Evolutionary conservation across 1,284 basidiomycete genomes (phyloP), one percentile per base, ranked within the genome.

Genomic region (Vanrija pseudolonga): DNA sequence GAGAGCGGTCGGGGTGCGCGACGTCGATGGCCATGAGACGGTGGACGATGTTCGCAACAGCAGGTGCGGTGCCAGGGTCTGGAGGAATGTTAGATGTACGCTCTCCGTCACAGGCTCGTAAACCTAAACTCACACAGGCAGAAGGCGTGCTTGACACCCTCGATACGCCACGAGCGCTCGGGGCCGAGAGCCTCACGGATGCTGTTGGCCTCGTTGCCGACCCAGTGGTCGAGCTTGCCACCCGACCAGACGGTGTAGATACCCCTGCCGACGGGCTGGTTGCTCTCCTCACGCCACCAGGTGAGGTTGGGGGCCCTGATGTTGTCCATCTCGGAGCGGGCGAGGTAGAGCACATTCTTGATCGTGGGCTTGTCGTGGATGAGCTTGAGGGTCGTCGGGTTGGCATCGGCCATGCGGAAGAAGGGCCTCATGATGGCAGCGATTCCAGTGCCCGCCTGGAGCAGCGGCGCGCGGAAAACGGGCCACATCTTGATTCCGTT

Each of bases 401-500:
- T 44, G 20, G 57, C 61, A n/a, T 50, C 42, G 20, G 56, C 61
- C 37, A 65, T 64, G 64, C 14, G 72, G 55, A n/a, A 73, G 32
- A 32, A 32, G 32, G 32, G 32, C 14, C 12, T 12, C 12, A 32
- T 1, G 11, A 32, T 12, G 32, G 14, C 7, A 12, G 11, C 32
- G 32, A 50, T 18, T 18, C 24, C 43, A 4, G 72, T 68, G 4
- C 72, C 47, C 19, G 72, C 45, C 4, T 57, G 49, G 15, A 56
- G 49, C 7, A 72, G 22, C 0, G 72, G 72, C 12, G 59, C 53
- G 36, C 61, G 64, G 56, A 77, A 76, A n/a, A 77, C 64, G 15
- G 75, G 76, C 69, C 70, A 72, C 52, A 72, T 38, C 12, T 55
- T 69, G 56, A 65, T 56, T 8, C 69, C 72, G 53, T 74, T 73